Percentiles rank a stretch among this genome's conserved stretches.
phyloP scores from a whole-genome alignment of 2,329 filamentous ascomycete genomes.

The Fusarium proliferatum region DNA sequence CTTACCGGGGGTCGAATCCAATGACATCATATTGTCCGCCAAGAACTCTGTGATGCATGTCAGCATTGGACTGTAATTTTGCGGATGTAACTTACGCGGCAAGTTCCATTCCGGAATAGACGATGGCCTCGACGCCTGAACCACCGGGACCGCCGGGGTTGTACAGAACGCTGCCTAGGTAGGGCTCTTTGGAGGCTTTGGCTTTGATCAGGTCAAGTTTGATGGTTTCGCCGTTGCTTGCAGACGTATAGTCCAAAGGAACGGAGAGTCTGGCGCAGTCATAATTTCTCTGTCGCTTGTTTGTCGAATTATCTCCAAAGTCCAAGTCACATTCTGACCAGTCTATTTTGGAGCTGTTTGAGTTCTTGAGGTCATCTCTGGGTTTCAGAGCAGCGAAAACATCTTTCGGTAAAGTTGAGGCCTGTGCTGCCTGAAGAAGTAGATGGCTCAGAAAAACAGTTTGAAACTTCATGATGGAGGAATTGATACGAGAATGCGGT shows the following conservation, averaged over 20 bases:
- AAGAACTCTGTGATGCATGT: conserved; percentile 1
- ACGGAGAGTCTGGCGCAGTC: conserved; percentile 53
- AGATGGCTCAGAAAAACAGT: background rate
- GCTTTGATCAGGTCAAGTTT: conserved; percentile 48
- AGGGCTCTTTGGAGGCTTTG: conserved; percentile 45
- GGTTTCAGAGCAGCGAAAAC: background rate
- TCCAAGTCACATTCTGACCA: conserved; percentile 19
- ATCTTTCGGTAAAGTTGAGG: background rate
- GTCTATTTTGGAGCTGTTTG: background rate
- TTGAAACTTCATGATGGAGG: background rate
- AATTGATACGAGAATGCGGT: too few relatives aligned
- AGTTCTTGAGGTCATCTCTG: background rate
- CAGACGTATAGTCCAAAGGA: conserved; percentile 54
- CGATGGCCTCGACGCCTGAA: conserved; percentile 12
- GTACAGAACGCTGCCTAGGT: conserved; percentile 52
- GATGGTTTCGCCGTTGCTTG: conserved; percentile 42
- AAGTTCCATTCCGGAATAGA: rapidly evolving
- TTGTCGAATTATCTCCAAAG: background rate
- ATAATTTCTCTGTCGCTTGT: background rate
- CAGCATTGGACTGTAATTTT: background rate
- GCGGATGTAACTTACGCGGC: background rate
- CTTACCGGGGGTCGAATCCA: conserved; percentile 17
- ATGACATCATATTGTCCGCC: conserved; percentile 30
- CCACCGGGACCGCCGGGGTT: conserved; percentile 54
- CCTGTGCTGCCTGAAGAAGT: background rate